Conservation (phyloP, 371 early-diverging fungal genomes). For the Mucor mucedo region DNA sequence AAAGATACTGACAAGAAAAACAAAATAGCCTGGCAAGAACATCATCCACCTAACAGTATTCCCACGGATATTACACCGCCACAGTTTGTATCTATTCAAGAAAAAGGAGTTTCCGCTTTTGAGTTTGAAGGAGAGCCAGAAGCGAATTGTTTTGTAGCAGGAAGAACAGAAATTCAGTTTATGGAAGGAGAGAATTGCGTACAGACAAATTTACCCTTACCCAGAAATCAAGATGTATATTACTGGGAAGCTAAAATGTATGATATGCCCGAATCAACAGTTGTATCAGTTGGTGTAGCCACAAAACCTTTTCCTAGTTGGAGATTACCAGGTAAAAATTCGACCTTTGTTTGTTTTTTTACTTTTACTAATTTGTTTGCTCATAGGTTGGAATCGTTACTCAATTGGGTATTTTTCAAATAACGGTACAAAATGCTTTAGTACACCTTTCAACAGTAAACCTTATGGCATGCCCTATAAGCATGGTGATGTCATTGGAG, state of each 20-base stretch:
- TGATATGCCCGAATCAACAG: conserved; percentile 65
- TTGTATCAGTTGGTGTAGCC: conserved; percentile 69
- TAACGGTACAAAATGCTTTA: conserved; percentile 67
- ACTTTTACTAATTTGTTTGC: neutral
- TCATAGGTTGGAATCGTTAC: conserved; percentile 70
- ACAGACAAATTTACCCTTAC: conserved; percentile 85
- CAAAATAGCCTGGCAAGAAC: conserved; percentile 45
- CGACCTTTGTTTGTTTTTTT: neutral
- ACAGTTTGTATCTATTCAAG: conserved; percentile 71
- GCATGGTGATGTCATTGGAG: conserved; percentile 79
- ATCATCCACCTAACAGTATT: conserved; percentile 66
- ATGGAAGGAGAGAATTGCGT: conserved; percentile 76
- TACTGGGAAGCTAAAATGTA: conserved; percentile 82
- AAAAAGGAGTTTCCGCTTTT: conserved; percentile 87
- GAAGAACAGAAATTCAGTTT: conserved; percentile 79
- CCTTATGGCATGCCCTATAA: conserved; percentile 65
- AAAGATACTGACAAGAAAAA: too few relatives aligned
- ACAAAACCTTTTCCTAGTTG: conserved; percentile 75
- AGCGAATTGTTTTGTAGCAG: conserved; percentile 70
- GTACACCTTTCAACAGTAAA: conserved; percentile 67
- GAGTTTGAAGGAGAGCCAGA: conserved; percentile 78
- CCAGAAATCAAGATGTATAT: conserved; percentile 76
- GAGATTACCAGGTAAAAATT: conserved; percentile 68
- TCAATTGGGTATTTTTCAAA: conserved; percentile 76
- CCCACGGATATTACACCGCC: conserved; percentile 69